Base-by-base conservation (phyloP, 164 flowering plant genomes). In the Kingdonia uniflora region DNA sequence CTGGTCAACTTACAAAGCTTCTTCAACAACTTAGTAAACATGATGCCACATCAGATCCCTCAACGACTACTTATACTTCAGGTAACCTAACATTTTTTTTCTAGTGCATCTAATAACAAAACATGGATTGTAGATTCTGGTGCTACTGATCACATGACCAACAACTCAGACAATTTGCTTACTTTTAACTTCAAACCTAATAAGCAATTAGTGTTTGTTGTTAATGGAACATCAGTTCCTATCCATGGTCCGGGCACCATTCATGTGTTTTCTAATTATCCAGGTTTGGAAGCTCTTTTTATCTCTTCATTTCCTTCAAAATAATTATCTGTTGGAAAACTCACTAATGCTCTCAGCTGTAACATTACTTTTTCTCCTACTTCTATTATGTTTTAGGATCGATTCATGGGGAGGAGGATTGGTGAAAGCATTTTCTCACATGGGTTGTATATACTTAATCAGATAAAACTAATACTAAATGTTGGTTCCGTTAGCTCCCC, bases 361-460 rank as follows among this genome's bases (percentile, higher is more conserved):
- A 14, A 48, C 20, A 26, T 21, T 5, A 48, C 35, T 53, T 21
- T 53, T 19, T 58, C 61, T 14, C 47, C 47, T 21, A 49, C 20
- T 22, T 8, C 38, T 21, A 11, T 49, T 5, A 16, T 49, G 10
- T 58, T 58, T 49, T 16, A 58, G 39, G 61, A 58, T 39, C 23
- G 15, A 39, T 11, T 5, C 5, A 21, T 37, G 40, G 2, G 38
- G 52, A 57, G 45, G 44, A 33, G 5, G 60, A 58, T 49, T 58
- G 53, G 48, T 58, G 54, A 58, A 16, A 46, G 61, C 2, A 10
- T 41, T 11, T 58, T 47, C 22, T 49, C 37, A 8, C 54, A 49
- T 49, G 54, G 46, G 0, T 33, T 48, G 1, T 48, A 57, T 22
- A 19, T 48, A 8, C 21, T 57, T 1, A 37, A 49, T 12, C 19